Percentiles rank a stretch among this genome's conserved stretches.
These are phyloP conservation scores for Candida ponderosae DNA, from an alignment of 805 yeast genomes.

Conservation along the genomic window DNA sequence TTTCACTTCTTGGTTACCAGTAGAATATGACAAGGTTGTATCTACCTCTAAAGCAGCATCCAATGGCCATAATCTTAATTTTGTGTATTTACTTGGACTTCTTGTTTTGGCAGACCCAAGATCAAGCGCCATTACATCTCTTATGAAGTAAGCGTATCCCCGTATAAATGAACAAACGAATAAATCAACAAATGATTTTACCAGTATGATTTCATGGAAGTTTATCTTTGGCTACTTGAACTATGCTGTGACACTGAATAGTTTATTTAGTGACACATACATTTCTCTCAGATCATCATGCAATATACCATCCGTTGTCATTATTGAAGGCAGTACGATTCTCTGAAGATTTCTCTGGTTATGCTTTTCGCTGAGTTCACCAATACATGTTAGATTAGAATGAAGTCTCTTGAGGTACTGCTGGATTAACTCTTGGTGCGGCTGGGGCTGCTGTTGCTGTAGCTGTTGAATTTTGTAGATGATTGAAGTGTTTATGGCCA, in stretches of 20 bases:
- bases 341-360: neutral
- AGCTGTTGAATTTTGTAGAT: slow-evolving; percentile 18
- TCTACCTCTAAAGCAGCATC: too few species aligned
- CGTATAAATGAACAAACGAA: neutral
- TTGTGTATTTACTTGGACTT: too few species aligned
- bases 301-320: neutral
- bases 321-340: neutral
- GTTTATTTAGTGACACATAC: neutral
- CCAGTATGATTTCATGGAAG: too few species aligned
- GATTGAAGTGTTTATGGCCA: slow-evolving; percentile 17
- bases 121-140: too few species aligned
- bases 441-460: slow-evolving; percentile 11
- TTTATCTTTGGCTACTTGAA: too few species aligned
- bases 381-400: slow-evolving; percentile 21
- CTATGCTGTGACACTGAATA: neutral
- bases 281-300: neutral
- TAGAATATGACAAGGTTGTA: too few species aligned
- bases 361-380: slow-evolving; percentile 17
- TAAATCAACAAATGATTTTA: too few species aligned
- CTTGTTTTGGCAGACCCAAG: too few species aligned
- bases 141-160: too few species aligned
- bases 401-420: slow-evolving; percentile 19
- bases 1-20: too few species aligned
- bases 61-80: too few species aligned
- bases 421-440: slow-evolving; percentile 14